Evolutionary conservation across 129 eudicot species (phyloP).

Genomic region (Pseudognaphalium luteoalbum): DNA sequence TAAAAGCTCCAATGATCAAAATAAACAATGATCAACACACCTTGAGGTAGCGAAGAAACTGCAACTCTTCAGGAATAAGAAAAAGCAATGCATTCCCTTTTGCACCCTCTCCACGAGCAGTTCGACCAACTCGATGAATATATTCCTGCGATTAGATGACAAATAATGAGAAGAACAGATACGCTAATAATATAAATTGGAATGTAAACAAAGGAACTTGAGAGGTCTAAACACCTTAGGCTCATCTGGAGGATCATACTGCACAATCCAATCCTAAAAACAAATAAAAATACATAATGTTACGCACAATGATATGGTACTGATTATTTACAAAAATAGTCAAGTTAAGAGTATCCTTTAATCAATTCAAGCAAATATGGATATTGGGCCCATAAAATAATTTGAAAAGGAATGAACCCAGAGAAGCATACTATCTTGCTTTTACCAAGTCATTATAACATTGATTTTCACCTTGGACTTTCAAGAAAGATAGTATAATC

Average conservation of each 20-base stretch:
- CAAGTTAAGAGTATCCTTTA: neutral
- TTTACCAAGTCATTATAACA: neutral
- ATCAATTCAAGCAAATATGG: neutral
- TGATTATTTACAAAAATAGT: neutral
- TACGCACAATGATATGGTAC: neutral
- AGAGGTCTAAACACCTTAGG: conserved; percentile 55
- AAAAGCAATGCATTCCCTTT: conserved; percentile 84
- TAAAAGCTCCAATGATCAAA: neutral
- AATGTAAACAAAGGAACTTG: neutral
- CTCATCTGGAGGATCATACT: conserved; percentile 98
- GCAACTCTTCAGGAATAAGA: conserved; percentile 81
- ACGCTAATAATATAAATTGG: neutral
- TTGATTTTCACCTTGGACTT: neutral
- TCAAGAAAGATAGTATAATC: too few species aligned
- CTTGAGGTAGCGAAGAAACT: conserved; percentile 77
- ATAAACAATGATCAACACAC: conserved; percentile 27
- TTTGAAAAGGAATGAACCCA: neutral
- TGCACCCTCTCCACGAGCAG: conserved; percentile 98
- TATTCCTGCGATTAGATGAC: conserved; percentile 60
- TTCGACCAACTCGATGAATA: conserved; percentile 95
- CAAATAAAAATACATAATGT: neutral
- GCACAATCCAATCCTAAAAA: conserved; percentile 92
- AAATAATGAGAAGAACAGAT: conserved; percentile 3
- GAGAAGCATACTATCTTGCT: neutral
- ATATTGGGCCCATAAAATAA: neutral